A percentile compares a stretch with the other conserved stretches of the same genome.
phyloP scores from a whole-genome alignment of 2,329 filamentous ascomycete species.

The Clonostachys solani region DNA sequence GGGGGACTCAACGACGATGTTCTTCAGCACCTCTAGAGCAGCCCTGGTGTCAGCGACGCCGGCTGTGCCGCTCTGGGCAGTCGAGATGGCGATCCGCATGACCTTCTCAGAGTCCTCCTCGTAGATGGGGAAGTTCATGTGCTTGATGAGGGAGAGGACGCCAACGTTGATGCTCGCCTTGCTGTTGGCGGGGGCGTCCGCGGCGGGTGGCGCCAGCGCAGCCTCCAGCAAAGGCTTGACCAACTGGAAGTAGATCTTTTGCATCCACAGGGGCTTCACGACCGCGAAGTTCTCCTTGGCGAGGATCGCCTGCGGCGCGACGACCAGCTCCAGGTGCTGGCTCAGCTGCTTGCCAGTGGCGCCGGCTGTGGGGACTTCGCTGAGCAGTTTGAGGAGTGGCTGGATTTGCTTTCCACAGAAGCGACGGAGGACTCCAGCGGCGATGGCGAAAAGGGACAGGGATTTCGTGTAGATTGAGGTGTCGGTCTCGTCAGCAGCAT shows the following conservation, averaged over 20 bases:
- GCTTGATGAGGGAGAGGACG: constrained; percentile 41
- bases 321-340: constrained; percentile 34
- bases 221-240: constrained; percentile 37
- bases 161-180: constrained; percentile 39
- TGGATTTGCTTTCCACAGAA: constrained; percentile 27
- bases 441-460: constrained; percentile 23
- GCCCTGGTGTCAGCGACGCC: constrained; percentile 35
- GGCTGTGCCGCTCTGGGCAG: constrained; percentile 33
- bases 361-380: constrained; percentile 14
- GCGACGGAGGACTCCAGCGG: constrained; percentile 29
- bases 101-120: constrained; percentile 43
- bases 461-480: background rate
- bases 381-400: constrained; percentile 25
- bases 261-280: constrained; percentile 39
- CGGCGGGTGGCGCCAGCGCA: constrained; percentile 18
- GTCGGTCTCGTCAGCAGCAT: background rate
- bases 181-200: constrained; percentile 16
- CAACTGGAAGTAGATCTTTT: constrained; percentile 43
- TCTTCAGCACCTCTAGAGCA: constrained; percentile 42
- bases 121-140: constrained; percentile 46
- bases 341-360: constrained; percentile 31
- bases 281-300: constrained; percentile 34
- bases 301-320: constrained; percentile 31
- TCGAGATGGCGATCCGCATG: constrained; percentile 42
- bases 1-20: constrained; percentile 40